Conservation (phyloP, 768 basidiomycete genomes). For the Naganishia onofrii region DNA sequence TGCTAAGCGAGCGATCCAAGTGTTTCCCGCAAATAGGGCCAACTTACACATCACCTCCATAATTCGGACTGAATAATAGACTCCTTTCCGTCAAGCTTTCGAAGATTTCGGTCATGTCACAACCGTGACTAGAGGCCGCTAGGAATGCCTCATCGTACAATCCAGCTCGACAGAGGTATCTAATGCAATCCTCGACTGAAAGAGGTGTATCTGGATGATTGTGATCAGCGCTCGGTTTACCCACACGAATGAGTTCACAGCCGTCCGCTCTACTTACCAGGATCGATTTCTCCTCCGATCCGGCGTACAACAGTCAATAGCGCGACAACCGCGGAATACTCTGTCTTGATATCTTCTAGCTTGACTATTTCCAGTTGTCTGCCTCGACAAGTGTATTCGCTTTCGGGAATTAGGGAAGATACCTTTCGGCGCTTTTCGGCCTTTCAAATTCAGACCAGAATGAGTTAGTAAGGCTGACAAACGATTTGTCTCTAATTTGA, state of each 20-base stretch:
- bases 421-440: constrained; percentile 69
- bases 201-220: constrained; percentile 45
- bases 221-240: not conserved
- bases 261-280: constrained; percentile 3
- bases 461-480: not conserved
- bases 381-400: constrained; percentile 62
- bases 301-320: constrained; percentile 67
- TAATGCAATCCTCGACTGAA: constrained; percentile 61
- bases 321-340: constrained; percentile 68
- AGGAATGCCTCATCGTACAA: constrained; percentile 76
- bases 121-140: constrained; percentile 68
- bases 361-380: constrained; percentile 75
- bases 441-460: constrained; percentile 52
- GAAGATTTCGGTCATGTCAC: constrained; percentile 87
- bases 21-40: not conserved
- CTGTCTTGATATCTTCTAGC: constrained; percentile 60
- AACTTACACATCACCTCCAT: not conserved
- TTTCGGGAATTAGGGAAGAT: constrained; percentile 73
- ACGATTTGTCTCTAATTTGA: not conserved
- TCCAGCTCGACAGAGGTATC: constrained; percentile 72
- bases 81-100: constrained; percentile 73
- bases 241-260: not conserved
- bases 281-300: constrained; percentile 20
- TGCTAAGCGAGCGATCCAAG: constrained; percentile 27
- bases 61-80: constrained; percentile 58